These are phyloP conservation scores for Cordyceps cateniannulata DNA, from an alignment of 2,329 filamentous ascomycete genomes.

Conservation along the genomic window DNA sequence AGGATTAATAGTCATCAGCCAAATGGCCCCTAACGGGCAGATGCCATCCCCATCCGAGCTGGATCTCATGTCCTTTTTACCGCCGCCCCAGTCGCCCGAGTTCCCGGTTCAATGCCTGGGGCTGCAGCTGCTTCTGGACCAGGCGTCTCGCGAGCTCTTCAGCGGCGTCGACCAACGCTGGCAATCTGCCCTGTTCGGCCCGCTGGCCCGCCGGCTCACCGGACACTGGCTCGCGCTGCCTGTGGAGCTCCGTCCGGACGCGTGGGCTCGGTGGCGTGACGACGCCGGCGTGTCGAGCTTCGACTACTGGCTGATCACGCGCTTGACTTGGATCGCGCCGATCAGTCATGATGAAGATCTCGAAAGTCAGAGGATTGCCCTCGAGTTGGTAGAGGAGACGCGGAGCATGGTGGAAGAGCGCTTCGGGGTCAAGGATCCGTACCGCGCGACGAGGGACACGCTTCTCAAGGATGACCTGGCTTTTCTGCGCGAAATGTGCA, in stretches of 20 bases:
- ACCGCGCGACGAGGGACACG: neutral
- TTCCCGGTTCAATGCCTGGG: slow-evolving; percentile 1
- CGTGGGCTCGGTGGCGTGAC: slow-evolving; percentile 6
- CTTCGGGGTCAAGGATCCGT: neutral
- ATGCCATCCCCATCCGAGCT: neutral
- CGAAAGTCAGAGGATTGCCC: neutral
- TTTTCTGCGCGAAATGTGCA: neutral
- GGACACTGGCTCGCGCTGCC: neutral
- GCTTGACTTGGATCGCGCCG: neutral
- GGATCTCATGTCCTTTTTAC: slow-evolving; percentile 4
- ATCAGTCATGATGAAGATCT: neutral
- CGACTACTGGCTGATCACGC: slow-evolving; percentile 2
- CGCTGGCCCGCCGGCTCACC: neutral
- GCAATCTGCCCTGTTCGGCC: slow-evolving; percentile 2
- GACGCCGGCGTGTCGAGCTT: neutral
- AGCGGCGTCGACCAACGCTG: neutral
- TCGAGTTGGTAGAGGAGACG: neutral
- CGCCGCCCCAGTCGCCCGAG: neutral
- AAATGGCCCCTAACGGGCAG: neutral
- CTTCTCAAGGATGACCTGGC: neutral
- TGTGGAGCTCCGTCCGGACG: neutral
- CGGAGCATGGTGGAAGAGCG: neutral
- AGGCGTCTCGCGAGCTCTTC: neutral
- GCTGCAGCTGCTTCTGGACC: neutral
- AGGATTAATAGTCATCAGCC: neutral